Conservation (phyloP, 164 flowering plant genomes). For the Aristolochia contorta region DNA sequence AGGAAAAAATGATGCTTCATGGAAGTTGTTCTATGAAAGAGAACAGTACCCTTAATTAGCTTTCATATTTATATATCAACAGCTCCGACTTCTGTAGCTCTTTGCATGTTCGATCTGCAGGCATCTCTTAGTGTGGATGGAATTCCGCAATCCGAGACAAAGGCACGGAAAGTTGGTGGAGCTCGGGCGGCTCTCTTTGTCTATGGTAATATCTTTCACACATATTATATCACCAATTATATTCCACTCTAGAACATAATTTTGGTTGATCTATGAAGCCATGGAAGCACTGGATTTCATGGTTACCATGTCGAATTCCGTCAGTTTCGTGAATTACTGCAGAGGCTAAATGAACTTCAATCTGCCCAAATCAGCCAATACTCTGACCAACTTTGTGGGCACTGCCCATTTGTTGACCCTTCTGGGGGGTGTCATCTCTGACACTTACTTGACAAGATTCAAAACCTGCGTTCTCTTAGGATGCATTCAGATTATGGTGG, state of each 20-base stretch:
- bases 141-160: conserved; percentile 13
- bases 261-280: too few species aligned
- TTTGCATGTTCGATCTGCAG: conserved; percentile 15
- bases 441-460: conserved; percentile 82
- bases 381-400: conserved; percentile 86
- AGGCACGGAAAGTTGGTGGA: conserved; percentile 41
- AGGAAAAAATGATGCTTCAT: too few species aligned
- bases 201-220: conserved; percentile 39
- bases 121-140: conserved; percentile 23
- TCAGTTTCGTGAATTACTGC: conserved; percentile 51
- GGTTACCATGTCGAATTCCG: conserved; percentile 10
- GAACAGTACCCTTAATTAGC: too few species aligned
- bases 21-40: too few species aligned
- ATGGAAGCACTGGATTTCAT: too few species aligned
- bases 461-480: conserved; percentile 92
- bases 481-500: conserved; percentile 39
- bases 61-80: too few species aligned
- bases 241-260: too few species aligned
- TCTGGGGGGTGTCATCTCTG: conserved; percentile 84
- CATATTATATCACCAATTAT: too few species aligned
- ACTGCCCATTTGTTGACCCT: conserved; percentile 76
- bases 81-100: too few species aligned
- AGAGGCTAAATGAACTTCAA: conserved; percentile 67
- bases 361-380: conserved; percentile 70
- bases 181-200: conserved; percentile 48